Percentiles rank a stretch among this genome's conserved stretches.
These are phyloP conservation scores for Paramecium sonneborni DNA, from an alignment of 73 alveolate species.

Conservation along the genomic window DNA sequence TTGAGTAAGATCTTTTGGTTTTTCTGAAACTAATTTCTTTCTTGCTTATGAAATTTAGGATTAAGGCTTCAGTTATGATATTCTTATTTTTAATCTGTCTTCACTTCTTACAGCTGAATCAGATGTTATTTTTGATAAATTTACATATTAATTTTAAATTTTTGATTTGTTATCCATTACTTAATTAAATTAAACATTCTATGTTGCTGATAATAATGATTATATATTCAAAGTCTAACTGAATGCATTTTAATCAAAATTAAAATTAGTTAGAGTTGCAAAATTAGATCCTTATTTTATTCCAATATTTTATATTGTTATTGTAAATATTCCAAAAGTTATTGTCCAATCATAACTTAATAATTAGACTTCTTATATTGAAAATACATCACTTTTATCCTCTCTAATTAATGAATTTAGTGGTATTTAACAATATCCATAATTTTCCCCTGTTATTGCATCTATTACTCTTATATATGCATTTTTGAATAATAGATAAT, in stretches of 20 bases:
- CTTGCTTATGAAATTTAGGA: neutral
- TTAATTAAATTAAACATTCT: neutral
- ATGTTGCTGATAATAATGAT: neutral
- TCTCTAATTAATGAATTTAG: neutral
- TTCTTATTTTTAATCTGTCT: neutral
- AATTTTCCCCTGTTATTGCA: constrained; percentile 11
- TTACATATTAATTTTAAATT: neutral
- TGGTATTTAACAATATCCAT: constrained; percentile 33
- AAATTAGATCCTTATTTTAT: neutral
- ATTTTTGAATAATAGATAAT: neutral
- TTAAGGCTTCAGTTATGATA: neutral
- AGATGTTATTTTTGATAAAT: neutral
- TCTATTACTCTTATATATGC: neutral
- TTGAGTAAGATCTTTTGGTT: neutral
- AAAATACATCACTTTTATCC: neutral
- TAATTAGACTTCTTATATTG: neutral
- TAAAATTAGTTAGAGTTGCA: neutral
- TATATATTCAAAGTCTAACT: neutral
- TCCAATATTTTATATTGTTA: neutral
- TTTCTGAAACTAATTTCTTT: neutral
- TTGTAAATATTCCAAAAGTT: neutral
- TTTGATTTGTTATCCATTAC: neutral
- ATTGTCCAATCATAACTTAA: constrained; percentile 34
- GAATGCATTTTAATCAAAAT: neutral
- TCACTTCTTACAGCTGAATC: neutral